Base-by-base conservation (phyloP, 1,139 yeast species). In the Blastobotrys serpentis region DNA sequence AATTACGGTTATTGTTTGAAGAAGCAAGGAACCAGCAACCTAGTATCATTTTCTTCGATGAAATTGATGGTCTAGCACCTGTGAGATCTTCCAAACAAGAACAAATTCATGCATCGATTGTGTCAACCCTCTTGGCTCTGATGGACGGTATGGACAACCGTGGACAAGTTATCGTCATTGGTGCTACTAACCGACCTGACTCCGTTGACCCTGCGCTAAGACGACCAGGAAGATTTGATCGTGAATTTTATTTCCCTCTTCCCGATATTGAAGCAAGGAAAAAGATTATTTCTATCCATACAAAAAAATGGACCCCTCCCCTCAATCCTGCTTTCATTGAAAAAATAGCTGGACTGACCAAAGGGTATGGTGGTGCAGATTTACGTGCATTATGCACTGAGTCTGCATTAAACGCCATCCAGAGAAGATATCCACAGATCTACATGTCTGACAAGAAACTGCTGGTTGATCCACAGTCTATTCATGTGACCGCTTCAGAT, bases 111-210 rank as follows among this genome's bases (percentile, higher is more conserved):
- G 98, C 99, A 1, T 86, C 96, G 57, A 92, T 92, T 55, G 98
- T 92, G 2, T 88, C 97, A 1, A 92, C 98, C 0, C 71, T 92
- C 58, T 76, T 92, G 55, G 98, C 98, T 0, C 71, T 92, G 47
- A 92, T 94, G 98, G 99, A 94, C 67, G 99, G 99, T 62, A 94
- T 94, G 98, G 98, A 92, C 65, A 87, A 87, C 57, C 74, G 86
- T 53, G 98, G 98, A 4, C 98, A 94, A 65, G 98, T 94, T 16
- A 90, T 94, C 54, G 96, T 94, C 1, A 89, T 94, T 59, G 98
- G 98, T 50, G 98, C 98, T 0, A 94, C 99, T 0, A 94, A 94
- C 68, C 75, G 99, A 59, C 99, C 98, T 0, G 98, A 94, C 67
- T 87, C 98, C 0, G 85, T 94, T 14, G 99, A 94, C 69, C 97